Percentiles rank a stretch among this genome's conserved stretches.
Evolutionary conservation across 805 yeast genomes (phyloP).

Genomic region (Ogataea populi-albae): DNA sequence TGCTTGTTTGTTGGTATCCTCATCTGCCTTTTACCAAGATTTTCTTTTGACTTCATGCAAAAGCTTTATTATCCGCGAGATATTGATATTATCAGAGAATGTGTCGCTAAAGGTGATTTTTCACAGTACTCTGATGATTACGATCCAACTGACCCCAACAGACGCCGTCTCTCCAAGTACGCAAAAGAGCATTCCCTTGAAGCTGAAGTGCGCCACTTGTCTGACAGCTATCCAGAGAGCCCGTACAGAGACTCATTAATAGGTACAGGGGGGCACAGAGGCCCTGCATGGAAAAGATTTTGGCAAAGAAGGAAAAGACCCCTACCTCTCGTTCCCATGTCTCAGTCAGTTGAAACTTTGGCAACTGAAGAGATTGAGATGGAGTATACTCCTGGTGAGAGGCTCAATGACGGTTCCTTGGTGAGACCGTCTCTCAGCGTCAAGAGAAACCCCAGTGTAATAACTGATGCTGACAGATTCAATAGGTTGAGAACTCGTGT

Average conservation of each 20-base stretch:
- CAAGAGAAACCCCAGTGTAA: conserved; percentile 18
- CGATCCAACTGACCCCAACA: conserved; percentile 79
- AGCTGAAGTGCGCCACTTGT: conserved; percentile 8
- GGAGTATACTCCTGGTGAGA: conserved; percentile 33
- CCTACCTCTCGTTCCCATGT: conserved; percentile 32
- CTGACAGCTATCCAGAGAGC: conserved; percentile 2
- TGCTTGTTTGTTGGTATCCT: conserved; percentile 62
- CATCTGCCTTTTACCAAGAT: conserved; percentile 65
- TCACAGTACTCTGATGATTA: conserved; percentile 62
- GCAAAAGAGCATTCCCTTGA: conserved; percentile 34
- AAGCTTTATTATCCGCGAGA: conserved; percentile 60
- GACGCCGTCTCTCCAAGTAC: conserved; percentile 50
- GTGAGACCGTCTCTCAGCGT: conserved; percentile 31
- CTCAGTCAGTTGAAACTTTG: conserved; percentile 35
- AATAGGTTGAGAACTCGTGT: conserved; percentile 16
- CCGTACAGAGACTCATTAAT: conserved; percentile 27
- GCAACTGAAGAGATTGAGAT: conserved; percentile 52
- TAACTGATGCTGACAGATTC: conserved; percentile 24
- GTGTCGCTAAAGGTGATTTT: conserved; percentile 64
- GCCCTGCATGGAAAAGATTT: conserved; percentile 38
- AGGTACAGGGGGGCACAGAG: conserved; percentile 36
- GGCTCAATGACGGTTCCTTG: conserved; percentile 30
- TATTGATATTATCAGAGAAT: conserved; percentile 70
- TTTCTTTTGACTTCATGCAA: conserved; percentile 53
- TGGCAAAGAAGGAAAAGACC: conserved; percentile 26